phyloP scores from a whole-genome alignment of 768 basidiomycete species.

The Russula dissimulans region DNA sequence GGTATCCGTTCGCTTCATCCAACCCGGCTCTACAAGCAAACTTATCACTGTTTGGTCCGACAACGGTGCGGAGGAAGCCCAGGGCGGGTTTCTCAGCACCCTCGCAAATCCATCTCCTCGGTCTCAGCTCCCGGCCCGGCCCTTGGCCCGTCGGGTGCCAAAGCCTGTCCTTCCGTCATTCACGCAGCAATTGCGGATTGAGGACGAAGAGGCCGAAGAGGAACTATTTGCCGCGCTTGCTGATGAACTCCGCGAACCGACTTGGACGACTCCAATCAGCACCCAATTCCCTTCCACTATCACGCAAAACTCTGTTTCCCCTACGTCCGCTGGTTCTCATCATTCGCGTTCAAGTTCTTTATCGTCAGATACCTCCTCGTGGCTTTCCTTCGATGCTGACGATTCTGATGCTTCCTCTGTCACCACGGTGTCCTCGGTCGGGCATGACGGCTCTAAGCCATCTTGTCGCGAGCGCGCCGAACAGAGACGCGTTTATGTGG shows the following conservation, averaged over 20 bases:
- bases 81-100: slow-evolving; percentile 3
- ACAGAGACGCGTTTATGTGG: slow-evolving; percentile 63
- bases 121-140: slow-evolving; percentile 21
- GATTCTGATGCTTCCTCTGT: slow-evolving; percentile 32
- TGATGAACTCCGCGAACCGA: slow-evolving; percentile 57
- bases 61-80: slow-evolving; percentile 30
- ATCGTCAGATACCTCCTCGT: slow-evolving; percentile 67
- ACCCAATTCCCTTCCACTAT: slow-evolving; percentile 44
- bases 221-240: slow-evolving; percentile 68
- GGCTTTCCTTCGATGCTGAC: slow-evolving; percentile 55
- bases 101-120: slow-evolving; percentile 18
- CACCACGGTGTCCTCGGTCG: slow-evolving; percentile 36
- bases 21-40: slow-evolving; percentile 31
- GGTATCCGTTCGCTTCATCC: slow-evolving; percentile 56
- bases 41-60: slow-evolving; percentile 64
- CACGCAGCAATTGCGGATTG: slow-evolving; percentile 65
- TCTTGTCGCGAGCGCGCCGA: slow-evolving; percentile 63
- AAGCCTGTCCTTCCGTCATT: slow-evolving; percentile 33
- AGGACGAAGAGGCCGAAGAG: slow-evolving; percentile 64
- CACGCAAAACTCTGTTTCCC: slow-evolving; percentile 43
- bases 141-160: slow-evolving; percentile 12
- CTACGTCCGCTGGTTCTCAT: slow-evolving; percentile 46
- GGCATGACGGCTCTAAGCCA: slow-evolving; percentile 33
- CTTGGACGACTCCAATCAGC: slow-evolving; percentile 59
- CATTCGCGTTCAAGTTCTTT: slow-evolving; percentile 46